phyloP scores from a whole-genome alignment of 371 early-diverging fungal species.

The Rhizomucor pusillus region DNA sequence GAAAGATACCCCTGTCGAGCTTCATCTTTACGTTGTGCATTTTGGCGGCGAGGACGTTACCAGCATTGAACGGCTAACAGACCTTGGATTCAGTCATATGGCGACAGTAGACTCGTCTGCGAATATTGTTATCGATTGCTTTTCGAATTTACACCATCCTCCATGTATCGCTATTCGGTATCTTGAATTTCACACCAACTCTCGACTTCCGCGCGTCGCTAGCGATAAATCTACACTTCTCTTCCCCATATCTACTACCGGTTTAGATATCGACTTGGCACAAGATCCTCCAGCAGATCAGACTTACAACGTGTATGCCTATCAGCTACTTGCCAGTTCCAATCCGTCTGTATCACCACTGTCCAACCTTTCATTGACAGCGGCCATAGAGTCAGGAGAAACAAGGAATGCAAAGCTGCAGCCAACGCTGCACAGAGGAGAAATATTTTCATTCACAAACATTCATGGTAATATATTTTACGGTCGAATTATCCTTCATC shows the following conservation, averaged over 20 bases:
- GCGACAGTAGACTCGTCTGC: constrained; percentile 44
- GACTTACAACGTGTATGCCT: not conserved
- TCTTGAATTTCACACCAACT: constrained; percentile 9
- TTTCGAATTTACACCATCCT: constrained; percentile 51
- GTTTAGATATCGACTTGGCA: not conserved
- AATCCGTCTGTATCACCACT: not conserved
- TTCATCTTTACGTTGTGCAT: constrained; percentile 64
- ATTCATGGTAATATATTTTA: constrained; percentile 14
- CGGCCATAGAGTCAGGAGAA: constrained; percentile 1
- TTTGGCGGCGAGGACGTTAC: constrained; percentile 20
- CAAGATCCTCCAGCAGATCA: not conserved
- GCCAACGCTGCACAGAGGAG: constrained; percentile 3
- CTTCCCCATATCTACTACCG: not conserved
- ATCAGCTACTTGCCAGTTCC: not conserved
- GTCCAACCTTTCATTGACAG: not conserved
- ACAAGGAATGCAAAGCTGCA: no score
- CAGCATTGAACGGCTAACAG: constrained; percentile 46
- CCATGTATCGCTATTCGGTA: constrained; percentile 20
- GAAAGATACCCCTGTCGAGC: constrained; percentile 63
- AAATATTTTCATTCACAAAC: constrained; percentile 11
- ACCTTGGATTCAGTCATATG: constrained; percentile 56
- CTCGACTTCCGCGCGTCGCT: constrained; percentile 3
- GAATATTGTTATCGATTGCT: constrained; percentile 52
- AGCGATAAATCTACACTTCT: not conserved
- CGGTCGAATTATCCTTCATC: not conserved